Conservation (phyloP, 2,329 filamentous ascomycete species). For the Neocatenulostroma microsporum region DNA sequence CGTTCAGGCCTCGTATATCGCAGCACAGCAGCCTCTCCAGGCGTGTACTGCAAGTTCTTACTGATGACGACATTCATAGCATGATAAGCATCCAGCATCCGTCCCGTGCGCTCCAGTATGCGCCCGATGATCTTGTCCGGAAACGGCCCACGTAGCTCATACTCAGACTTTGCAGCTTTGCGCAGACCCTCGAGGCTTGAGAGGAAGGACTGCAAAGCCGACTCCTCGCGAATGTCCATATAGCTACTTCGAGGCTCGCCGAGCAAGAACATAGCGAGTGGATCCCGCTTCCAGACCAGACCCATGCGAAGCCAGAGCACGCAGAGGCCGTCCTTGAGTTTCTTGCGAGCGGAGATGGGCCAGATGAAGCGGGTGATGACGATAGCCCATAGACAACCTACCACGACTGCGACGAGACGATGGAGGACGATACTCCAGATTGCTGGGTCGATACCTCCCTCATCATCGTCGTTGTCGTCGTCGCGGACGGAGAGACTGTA, state of each 20-base stretch:
- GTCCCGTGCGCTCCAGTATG: conserved; percentile 70
- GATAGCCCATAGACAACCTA: conserved; percentile 86
- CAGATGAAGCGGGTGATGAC: conserved; percentile 83
- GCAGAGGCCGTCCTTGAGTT: conserved; percentile 81
- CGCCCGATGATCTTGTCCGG: conserved; percentile 63
- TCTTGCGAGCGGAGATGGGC: conserved; percentile 83
- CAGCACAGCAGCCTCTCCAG: conserved; percentile 74
- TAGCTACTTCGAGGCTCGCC: conserved; percentile 46
- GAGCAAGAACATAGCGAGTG: conserved; percentile 60
- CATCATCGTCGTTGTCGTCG: conserved; percentile 71
- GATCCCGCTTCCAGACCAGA: conserved; percentile 91
- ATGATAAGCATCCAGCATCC: conserved; percentile 87
- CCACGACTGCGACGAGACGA: conserved; percentile 75
- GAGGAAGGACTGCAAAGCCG: conserved; percentile 72
- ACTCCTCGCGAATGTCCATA: conserved; percentile 81
- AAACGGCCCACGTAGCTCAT: conserved; percentile 82
- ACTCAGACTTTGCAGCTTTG: conserved; percentile 69
- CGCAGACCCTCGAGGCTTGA: conserved; percentile 67
- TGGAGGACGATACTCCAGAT: conserved; percentile 85
- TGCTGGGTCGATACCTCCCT: conserved; percentile 73
- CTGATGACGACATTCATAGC: conserved; percentile 90
- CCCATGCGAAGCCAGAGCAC: conserved; percentile 93
- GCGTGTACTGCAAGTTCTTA: conserved; percentile 65
- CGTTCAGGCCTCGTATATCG: conserved; percentile 73
- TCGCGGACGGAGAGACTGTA: conserved; percentile 80